phyloP scores from a whole-genome alignment of 495 filamentous ascomycete genomes.

The Xylaria castorea region DNA sequence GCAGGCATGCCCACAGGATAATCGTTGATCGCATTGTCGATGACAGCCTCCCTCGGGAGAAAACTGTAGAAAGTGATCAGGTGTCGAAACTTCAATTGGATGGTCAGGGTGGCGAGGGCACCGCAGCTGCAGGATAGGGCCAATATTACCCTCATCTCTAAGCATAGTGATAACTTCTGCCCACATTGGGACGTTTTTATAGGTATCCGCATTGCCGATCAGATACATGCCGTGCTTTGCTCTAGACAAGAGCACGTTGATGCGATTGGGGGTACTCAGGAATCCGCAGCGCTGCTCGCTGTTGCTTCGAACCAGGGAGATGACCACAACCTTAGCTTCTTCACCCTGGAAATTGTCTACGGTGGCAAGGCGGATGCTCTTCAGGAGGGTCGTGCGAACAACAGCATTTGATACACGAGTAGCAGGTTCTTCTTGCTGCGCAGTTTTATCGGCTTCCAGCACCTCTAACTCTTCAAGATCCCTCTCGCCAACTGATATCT shows the following conservation, averaged over 20 bases:
- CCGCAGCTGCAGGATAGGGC: conserved; percentile 59
- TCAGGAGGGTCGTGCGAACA: conserved; percentile 59
- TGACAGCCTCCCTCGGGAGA: conserved; percentile 78
- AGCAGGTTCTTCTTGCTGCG: conserved; percentile 33
- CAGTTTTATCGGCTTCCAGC: conserved; percentile 48
- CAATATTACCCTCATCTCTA: conserved; percentile 55
- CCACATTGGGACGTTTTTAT: conserved; percentile 71
- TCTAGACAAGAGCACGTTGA: conserved; percentile 79
- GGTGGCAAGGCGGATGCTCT: conserved; percentile 73
- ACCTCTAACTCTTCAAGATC: conserved; percentile 68
- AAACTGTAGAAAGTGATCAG: conserved; percentile 66
- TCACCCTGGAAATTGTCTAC: conserved; percentile 91
- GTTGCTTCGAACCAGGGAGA: conserved; percentile 84
- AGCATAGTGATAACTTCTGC: conserved; percentile 65
- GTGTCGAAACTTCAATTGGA: conserved; percentile 59
- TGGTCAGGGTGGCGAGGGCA: conserved; percentile 74
- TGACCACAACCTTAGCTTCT: conserved; percentile 79
- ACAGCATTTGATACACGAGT: conserved; percentile 15
- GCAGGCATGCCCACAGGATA: conserved; percentile 78
- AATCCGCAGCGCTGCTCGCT: conserved; percentile 69
- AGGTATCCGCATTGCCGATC: conserved; percentile 73
- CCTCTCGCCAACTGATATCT: conserved; percentile 70
- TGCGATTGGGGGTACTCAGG: conserved; percentile 74
- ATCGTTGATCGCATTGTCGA: conserved; percentile 62
- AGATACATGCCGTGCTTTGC: conserved; percentile 87